Evolutionary conservation across 2,329 filamentous ascomycete genomes (phyloP).

Genomic region (Corniculantispora saksenae): DNA sequence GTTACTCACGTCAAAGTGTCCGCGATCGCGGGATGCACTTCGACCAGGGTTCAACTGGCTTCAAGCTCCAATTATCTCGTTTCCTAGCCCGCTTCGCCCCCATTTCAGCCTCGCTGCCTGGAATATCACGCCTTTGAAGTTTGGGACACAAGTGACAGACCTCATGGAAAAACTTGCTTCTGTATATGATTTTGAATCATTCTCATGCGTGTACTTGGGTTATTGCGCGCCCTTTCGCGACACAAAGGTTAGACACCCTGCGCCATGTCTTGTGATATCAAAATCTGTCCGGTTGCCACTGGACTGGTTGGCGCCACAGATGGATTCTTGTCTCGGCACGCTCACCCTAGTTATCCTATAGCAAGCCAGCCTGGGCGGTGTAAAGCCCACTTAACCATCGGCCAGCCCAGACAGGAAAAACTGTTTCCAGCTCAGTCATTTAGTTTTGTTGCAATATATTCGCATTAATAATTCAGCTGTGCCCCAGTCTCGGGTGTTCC

Average conservation of each 20-base stretch:
- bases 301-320: background rate
- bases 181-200: background rate
- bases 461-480: background rate
- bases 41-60: background rate
- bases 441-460: background rate
- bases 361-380: background rate
- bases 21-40: background rate
- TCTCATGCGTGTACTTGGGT: background rate
- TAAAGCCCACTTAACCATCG: constrained; percentile 9
- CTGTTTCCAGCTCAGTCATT: background rate
- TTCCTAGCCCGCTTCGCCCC: background rate
- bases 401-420: background rate
- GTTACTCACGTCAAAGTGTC: background rate
- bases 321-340: constrained; percentile 2
- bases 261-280: background rate
- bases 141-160: too few species aligned
- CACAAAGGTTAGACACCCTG: background rate
- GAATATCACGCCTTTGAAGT: too few species aligned
- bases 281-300: background rate
- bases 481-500: background rate
- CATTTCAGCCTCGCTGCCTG: background rate
- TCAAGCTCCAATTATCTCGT: background rate
- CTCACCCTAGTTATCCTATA: background rate
- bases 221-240: background rate
- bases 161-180: background rate